Evolutionary conservation across 345 rosid species (phyloP), one percentile per base, ranked within the genome.

Genomic region (Populus euphratica): DNA sequence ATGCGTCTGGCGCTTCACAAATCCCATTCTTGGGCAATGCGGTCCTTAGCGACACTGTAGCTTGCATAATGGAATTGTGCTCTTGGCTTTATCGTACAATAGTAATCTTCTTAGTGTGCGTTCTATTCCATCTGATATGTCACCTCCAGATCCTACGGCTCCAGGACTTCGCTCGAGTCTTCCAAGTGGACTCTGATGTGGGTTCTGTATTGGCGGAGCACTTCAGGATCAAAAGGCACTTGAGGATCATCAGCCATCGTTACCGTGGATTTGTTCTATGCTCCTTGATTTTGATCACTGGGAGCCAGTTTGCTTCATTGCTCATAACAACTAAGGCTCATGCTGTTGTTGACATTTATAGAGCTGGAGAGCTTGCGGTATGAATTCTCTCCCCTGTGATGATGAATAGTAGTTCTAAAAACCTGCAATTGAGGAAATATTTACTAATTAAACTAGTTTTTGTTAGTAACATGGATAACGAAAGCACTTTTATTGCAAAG

Each of bases 51-150:
- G 97, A 93, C 76, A 59, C 85, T 3, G 90, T 95, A 0, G 96
- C 98, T 8, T 95, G 99, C 85, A 2, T 82, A 17, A 86, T 93
- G 96, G 98, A 95, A 81, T 84, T 95, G 20, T 84, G 81, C 77
- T 95, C 98, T 0, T 95, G 99, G 99, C 91, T 95, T 1, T 95
- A 95, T 73, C 96, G 99, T 0, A 93, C 97, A 0, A 89, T 88
- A 0, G 86, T 95, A 39, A 91, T 95, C 80, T 92, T 95, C 92
- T 79, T 93, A 0, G 92, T 93, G 10, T 93, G 98, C 38, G 91
- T 92, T 21, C 94, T 93, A 74, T 95, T 93, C 88, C 97, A 86
- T 61, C 85, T 96, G 44, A 87, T 93, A 70, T 96, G 98, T 86
- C 90, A 89, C 81, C 98, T 96, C 29, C 99, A 96, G 85, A 92